Conservation (phyloP, 2,329 filamentous ascomycete genomes). For the Cladosporium colombiae region DNA sequence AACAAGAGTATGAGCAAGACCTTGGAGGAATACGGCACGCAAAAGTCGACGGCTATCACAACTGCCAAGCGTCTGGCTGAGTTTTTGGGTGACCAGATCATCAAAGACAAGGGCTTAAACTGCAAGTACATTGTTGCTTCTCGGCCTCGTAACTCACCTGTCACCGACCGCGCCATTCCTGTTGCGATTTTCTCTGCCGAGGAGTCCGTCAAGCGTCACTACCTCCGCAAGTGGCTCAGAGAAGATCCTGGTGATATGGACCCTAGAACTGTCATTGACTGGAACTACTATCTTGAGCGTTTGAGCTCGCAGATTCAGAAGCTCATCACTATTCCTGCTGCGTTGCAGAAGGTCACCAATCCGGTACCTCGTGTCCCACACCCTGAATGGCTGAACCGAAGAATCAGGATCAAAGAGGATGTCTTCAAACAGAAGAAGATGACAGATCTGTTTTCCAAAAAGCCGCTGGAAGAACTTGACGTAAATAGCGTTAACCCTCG, state of each 20-base stretch:
- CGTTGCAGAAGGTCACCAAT: slow-evolving; percentile 90
- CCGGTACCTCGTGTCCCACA: slow-evolving; percentile 91
- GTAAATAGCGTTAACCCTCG: slow-evolving; percentile 54
- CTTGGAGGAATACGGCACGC: slow-evolving; percentile 88
- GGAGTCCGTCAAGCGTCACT: slow-evolving; percentile 80
- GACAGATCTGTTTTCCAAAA: slow-evolving; percentile 82
- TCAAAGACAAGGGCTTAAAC: slow-evolving; percentile 98
- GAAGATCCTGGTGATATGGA: slow-evolving; percentile 92
- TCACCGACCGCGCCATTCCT: slow-evolving; percentile 91
- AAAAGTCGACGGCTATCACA: slow-evolving; percentile 99
- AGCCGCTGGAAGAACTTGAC: slow-evolving; percentile 70
- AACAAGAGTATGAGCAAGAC: slow-evolving; percentile 99
- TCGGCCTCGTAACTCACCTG: slow-evolving; percentile 80
- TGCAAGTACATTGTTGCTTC: slow-evolving; percentile 99
- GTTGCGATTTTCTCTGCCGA: slow-evolving; percentile 98
- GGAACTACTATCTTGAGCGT: slow-evolving; percentile 96
- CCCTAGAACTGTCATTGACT: slow-evolving; percentile 85
- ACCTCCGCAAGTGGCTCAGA: slow-evolving; percentile 91
- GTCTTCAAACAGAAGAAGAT: slow-evolving; percentile 98
- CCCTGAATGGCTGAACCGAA: slow-evolving; percentile 92
- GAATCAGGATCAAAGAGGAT: slow-evolving; percentile 94
- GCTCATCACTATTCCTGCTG: slow-evolving; percentile 95
- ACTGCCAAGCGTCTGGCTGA: slow-evolving; percentile 93
- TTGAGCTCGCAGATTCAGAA: slow-evolving; percentile 98
- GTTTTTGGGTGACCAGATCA: slow-evolving; percentile 97